Evolutionary conservation across 331 rosid genomes (phyloP).

Genomic region (Phaseolus coccineus): DNA sequence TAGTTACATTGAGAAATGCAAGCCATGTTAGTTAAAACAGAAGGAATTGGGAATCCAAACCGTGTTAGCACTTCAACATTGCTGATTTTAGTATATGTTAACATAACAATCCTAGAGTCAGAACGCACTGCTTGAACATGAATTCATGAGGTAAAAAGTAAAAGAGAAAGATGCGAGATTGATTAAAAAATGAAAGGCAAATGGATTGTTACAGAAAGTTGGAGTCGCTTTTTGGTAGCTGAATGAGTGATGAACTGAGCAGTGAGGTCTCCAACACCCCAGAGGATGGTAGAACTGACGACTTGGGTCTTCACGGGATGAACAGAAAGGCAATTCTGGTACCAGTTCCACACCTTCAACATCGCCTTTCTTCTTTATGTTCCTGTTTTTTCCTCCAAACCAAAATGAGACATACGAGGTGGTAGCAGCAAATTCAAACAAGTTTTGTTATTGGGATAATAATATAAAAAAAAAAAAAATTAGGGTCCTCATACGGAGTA

Average conservation of each 20-base stretch:
- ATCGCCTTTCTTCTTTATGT: slow-evolving; percentile 22
- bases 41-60: slow-evolving; percentile 10
- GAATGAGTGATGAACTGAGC: slow-evolving; percentile 63
- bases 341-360: slow-evolving; percentile 62
- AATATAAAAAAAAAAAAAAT: too few relatives aligned
- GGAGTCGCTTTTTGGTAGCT: slow-evolving; percentile 43
- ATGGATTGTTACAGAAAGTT: slow-evolving; percentile 14
- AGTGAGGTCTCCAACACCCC: slow-evolving; percentile 61
- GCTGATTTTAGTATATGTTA: not conserved
- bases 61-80: not conserved
- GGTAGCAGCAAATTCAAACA: not conserved
- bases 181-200: not conserved
- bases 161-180: not conserved
- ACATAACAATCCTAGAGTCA: not conserved
- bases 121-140: not conserved
- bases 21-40: not conserved
- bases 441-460: not conserved
- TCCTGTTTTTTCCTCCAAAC: not conserved
- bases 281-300: slow-evolving; percentile 52
- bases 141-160: not conserved
- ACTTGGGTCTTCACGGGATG: slow-evolving; percentile 65
- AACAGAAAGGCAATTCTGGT: slow-evolving; percentile 52
- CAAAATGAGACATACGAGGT: not conserved
- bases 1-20: not conserved
- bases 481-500: too few relatives aligned